Percentiles rank a stretch among this genome's conserved stretches.
These are phyloP conservation scores for Desmodesmus armatus DNA, from an alignment of 139 green algal species.

Conservation along the genomic window DNA sequence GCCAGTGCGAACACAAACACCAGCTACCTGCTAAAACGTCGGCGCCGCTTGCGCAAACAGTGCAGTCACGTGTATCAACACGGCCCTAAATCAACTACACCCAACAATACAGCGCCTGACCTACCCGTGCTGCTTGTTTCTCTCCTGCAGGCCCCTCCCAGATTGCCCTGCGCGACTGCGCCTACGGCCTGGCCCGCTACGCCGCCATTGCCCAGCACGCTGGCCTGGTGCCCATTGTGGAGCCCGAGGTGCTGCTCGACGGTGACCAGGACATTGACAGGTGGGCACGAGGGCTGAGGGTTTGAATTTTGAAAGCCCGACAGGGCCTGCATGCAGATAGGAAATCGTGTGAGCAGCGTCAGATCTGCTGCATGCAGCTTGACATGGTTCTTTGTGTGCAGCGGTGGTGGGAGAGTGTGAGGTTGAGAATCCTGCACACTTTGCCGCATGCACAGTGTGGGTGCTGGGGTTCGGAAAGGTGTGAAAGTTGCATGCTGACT, in stretches of 20 bases:
- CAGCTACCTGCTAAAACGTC: neutral
- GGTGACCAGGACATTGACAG: conserved; percentile 89
- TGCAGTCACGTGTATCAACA: no score
- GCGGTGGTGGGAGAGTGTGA: neutral
- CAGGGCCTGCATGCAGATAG: no score
- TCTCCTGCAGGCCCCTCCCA: conserved; percentile 78
- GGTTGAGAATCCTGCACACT: neutral
- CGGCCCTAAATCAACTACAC: no score
- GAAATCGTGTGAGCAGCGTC: no score
- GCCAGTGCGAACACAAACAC: neutral
- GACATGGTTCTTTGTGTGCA: neutral
- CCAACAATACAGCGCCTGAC: no score
- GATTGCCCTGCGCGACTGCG: conserved; percentile 90
- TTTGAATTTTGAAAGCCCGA: neutral
- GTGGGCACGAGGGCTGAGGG: neutral
- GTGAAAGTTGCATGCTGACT: neutral
- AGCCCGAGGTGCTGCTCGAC: conserved; percentile 99
- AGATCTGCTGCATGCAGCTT: no score
- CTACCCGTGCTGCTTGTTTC: no score
- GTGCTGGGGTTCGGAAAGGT: no score
- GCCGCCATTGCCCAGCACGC: conserved; percentile 94
- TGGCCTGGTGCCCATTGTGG: conserved; percentile 97
- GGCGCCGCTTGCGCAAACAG: no score
- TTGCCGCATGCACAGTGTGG: neutral
- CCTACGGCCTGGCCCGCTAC: conserved; percentile 98